Evolutionary conservation across 2,329 filamentous ascomycete genomes (phyloP).

Genomic region (Rhynchosporium secalis): DNA sequence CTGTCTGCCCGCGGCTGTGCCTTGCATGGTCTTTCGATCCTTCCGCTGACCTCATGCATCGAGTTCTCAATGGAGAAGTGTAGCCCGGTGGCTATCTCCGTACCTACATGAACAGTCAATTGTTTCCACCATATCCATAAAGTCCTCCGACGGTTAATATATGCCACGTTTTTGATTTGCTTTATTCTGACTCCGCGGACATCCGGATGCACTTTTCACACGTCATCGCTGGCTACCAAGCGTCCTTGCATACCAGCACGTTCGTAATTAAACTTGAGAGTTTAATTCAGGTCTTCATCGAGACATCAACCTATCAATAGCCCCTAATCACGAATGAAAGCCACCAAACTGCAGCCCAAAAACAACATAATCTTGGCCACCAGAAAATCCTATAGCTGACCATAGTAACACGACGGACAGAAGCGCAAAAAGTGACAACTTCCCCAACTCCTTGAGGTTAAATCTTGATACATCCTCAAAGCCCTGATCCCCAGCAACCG

Average conservation of each 20-base stretch:
- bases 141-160: not conserved
- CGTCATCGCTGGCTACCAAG: not conserved
- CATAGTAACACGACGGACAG: conserved; percentile 9
- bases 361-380: conserved; percentile 2
- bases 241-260: not conserved
- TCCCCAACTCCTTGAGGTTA: not conserved
- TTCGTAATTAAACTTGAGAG: not conserved
- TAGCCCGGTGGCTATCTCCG: conserved; percentile 2
- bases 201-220: not conserved
- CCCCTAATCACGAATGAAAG: conserved; percentile 4
- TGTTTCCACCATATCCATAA: not conserved
- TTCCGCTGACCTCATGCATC: conserved; percentile 13
- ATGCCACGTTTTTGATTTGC: not conserved
- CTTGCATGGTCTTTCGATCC: conserved; percentile 16
- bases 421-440: not conserved
- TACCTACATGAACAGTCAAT: conserved; percentile 6
- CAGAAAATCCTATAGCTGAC: conserved; percentile 3
- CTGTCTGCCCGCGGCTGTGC: conserved; percentile 2
- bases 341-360: not conserved
- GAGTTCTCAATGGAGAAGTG: conserved; percentile 9
- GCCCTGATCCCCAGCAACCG: not conserved
- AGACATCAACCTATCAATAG: not conserved
- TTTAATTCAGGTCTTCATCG: not conserved
- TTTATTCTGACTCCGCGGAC: not conserved
- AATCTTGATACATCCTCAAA: not conserved